Percentiles rank a stretch among this genome's conserved stretches.
phyloP scores from a whole-genome alignment of 352 stramenopile species.

The Pythium dissotocum region DNA sequence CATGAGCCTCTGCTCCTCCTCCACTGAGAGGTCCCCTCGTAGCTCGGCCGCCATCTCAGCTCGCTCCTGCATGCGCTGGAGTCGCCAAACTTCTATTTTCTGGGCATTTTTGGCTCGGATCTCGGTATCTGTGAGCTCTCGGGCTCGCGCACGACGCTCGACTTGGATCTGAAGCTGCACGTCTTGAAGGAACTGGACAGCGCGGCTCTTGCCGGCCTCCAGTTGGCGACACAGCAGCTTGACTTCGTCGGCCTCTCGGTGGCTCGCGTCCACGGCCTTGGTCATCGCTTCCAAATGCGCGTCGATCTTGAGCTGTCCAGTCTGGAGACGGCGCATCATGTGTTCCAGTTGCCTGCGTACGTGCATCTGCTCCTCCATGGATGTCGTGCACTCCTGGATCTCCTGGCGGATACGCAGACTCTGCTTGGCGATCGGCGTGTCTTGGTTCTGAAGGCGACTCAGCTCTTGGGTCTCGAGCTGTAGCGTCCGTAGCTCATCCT shows the following conservation, averaged over 20 bases:
- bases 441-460: constrained; percentile 71
- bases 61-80: constrained; percentile 70
- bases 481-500: constrained; percentile 70
- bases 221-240: constrained; percentile 76
- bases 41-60: constrained; percentile 78
- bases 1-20: constrained; percentile 60
- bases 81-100: constrained; percentile 77
- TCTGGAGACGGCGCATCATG: constrained; percentile 81
- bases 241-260: constrained; percentile 68
- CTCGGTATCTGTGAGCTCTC: constrained; percentile 74
- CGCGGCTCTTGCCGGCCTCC: constrained; percentile 69
- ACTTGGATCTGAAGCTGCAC: constrained; percentile 74
- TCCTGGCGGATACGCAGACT: constrained; percentile 66
- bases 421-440: constrained; percentile 75
- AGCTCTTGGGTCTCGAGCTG: constrained; percentile 74
- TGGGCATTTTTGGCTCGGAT: constrained; percentile 81
- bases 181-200: constrained; percentile 79
- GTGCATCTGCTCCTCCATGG: constrained; percentile 85
- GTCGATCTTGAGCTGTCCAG: constrained; percentile 68
- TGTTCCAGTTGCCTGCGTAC: constrained; percentile 69
- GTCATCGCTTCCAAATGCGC: constrained; percentile 69
- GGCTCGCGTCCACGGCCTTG: constrained; percentile 62
- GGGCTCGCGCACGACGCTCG: constrained; percentile 57
- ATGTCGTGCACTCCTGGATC: constrained; percentile 64
- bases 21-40: constrained; percentile 63